Conservation (phyloP, 495 filamentous ascomycete species). For the Daldinia concentrica region DNA sequence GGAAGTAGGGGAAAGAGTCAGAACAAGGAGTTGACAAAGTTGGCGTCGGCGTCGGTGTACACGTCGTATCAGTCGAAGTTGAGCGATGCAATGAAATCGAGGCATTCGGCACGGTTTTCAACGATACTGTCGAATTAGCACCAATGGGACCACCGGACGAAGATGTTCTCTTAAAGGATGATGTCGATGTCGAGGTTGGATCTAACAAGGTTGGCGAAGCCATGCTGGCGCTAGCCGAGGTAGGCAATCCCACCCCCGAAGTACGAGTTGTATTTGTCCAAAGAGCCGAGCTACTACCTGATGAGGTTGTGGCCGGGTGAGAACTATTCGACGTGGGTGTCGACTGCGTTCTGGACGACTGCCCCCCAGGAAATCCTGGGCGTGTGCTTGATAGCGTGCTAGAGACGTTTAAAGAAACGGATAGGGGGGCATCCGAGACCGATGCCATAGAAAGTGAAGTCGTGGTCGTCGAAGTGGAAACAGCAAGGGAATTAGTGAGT, state of each 20-base stretch:
- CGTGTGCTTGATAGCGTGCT: constrained; percentile 1
- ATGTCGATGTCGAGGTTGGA: neutral
- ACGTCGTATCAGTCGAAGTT: constrained; percentile 29
- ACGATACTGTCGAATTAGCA: constrained; percentile 6
- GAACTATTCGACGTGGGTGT: constrained; percentile 27
- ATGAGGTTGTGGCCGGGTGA: neutral
- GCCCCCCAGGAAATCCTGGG: constrained; percentile 1
- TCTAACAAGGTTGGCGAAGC: constrained; percentile 6
- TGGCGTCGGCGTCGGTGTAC: constrained; percentile 7
- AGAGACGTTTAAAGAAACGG: constrained; percentile 7
- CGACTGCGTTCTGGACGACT: constrained; percentile 11
- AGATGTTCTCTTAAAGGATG: neutral
- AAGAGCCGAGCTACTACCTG: constrained; percentile 14
- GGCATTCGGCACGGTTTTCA: neutral
- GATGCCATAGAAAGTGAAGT: neutral
- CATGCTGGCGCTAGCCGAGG: neutral
- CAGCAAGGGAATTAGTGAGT: constrained; percentile 9
- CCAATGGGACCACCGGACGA: neutral
- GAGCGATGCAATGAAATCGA: constrained; percentile 1
- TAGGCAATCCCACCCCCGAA: constrained; percentile 6
- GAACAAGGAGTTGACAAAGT: neutral
- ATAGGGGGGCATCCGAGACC: neutral
- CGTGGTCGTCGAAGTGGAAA: constrained; percentile 1
- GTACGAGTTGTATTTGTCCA: constrained; percentile 26
- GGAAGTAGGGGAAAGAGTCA: constrained; percentile 10